A percentile compares a stretch with the other conserved stretches of the same genome.
Conservation (phyloP, 768 basidiomycete species). For the Boletus tylopilopsis region DNA sequence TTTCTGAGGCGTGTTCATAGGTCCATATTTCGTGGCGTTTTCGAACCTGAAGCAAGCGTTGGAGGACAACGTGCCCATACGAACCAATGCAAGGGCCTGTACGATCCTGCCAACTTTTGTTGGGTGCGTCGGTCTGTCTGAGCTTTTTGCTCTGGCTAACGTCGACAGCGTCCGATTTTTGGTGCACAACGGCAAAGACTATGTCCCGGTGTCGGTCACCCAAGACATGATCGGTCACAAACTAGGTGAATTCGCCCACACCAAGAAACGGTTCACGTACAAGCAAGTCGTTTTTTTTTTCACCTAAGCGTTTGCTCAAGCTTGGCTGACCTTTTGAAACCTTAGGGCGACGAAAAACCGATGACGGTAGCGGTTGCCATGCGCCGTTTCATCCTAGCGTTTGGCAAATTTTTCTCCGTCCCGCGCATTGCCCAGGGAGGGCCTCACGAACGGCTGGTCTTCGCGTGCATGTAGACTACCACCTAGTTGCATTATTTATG, state of each 20-base stretch:
- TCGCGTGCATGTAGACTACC: not conserved
- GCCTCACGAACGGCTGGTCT: not conserved
- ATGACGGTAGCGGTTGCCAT: constrained; percentile 3
- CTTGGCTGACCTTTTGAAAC: not conserved
- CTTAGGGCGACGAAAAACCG: constrained; percentile 41
- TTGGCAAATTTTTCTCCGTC: too few species aligned
- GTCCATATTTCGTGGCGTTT: constrained; percentile 93
- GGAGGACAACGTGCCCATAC: constrained; percentile 78
- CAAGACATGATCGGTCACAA: constrained; percentile 99
- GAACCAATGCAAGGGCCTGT: constrained; percentile 83
- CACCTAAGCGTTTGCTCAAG: not conserved
- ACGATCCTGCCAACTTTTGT: constrained; percentile 96
- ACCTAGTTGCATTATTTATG: not conserved
- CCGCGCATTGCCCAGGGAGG: too few species aligned
- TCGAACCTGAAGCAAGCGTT: constrained; percentile 81
- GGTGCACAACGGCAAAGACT: constrained; percentile 94
- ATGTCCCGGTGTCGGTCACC: constrained; percentile 78
- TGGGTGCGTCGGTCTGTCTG: constrained; percentile 53
- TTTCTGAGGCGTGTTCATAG: constrained; percentile 36
- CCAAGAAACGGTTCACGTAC: constrained; percentile 82
- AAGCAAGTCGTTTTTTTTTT: constrained; percentile 44
- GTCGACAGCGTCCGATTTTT: constrained; percentile 70
- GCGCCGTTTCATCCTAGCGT: not conserved
- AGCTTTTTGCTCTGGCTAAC: not conserved
- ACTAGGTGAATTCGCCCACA: constrained; percentile 90